Conservation (phyloP, 2,329 filamentous ascomycete species). For the Coniochaeta pulveracea region DNA sequence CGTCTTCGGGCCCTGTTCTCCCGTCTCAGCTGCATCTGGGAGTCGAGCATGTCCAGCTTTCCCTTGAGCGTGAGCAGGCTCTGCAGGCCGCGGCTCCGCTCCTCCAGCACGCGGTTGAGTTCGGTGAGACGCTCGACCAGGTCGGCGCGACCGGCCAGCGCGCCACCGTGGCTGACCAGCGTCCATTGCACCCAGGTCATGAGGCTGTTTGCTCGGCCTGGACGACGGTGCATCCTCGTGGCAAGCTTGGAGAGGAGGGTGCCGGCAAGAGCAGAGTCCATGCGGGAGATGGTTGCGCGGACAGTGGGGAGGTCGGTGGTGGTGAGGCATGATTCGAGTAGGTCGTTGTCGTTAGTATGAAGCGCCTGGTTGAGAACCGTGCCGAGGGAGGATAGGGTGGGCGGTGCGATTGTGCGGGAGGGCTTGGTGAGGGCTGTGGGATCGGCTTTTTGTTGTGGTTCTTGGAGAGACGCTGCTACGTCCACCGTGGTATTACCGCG, state of each 20-base stretch:
- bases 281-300: conserved; percentile 77
- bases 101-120: conserved; percentile 77
- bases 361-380: conserved; percentile 92
- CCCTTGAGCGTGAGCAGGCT: conserved; percentile 83
- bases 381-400: conserved; percentile 69
- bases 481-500: conserved; percentile 66
- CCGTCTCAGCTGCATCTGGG: conserved; percentile 73
- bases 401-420: conserved; percentile 35
- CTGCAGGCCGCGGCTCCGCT: conserved; percentile 71
- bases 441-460: conserved; percentile 22
- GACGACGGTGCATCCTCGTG: conserved; percentile 74
- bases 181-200: conserved; percentile 97
- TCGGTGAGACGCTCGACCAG: conserved; percentile 66
- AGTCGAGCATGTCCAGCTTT: conserved; percentile 87
- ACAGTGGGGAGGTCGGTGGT: conserved; percentile 67
- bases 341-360: conserved; percentile 77
- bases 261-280: conserved; percentile 75
- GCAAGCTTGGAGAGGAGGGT: conserved; percentile 73
- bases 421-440: conserved; percentile 24
- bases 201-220: conserved; percentile 78
- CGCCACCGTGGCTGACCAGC: conserved; percentile 82
- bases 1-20: conserved; percentile 41
- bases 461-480: conserved; percentile 51
- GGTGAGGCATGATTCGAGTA: conserved; percentile 87
- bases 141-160: conserved; percentile 76